These are phyloP conservation scores for Trichophyton schoenleinii DNA, from an alignment of 2,329 filamentous ascomycete species.

Conservation along the genomic window DNA sequence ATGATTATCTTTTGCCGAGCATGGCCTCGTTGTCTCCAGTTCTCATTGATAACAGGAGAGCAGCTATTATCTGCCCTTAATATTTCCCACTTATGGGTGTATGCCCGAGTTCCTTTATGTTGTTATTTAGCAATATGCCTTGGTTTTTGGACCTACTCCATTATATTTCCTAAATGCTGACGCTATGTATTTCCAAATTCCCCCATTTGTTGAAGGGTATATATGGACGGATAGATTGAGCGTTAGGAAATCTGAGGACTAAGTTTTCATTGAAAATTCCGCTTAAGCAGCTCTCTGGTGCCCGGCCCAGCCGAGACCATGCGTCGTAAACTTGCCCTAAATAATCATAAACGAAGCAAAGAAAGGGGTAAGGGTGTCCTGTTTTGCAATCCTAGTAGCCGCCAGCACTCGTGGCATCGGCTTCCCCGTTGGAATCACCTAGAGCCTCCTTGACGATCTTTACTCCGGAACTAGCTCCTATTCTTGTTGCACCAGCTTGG, in stretches of 20 bases:
- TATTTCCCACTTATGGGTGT: not conserved
- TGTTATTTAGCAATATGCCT: not conserved
- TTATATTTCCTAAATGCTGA: not conserved
- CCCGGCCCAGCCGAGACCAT: not conserved
- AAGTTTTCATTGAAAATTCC: not conserved
- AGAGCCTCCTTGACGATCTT: conserved; percentile 39
- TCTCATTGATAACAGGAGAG: too few relatives aligned
- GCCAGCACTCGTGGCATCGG: conserved; percentile 6
- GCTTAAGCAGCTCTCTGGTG: not conserved
- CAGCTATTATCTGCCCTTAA: too few relatives aligned
- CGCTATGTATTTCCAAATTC: not conserved
- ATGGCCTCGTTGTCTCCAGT: too few relatives aligned
- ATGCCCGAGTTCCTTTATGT: too few relatives aligned
- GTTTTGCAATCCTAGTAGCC: not conserved
- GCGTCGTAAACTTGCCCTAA: not conserved
- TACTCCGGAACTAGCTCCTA: conserved; percentile 46
- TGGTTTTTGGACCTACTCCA: not conserved
- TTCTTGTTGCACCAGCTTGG: conserved; percentile 42
- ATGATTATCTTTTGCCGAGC: too few relatives aligned
- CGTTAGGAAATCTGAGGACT: not conserved
- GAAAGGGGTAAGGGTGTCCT: not conserved
- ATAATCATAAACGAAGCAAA: not conserved
- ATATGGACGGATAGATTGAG: not conserved
- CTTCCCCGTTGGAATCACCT: conserved; percentile 12
- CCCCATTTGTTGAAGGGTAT: not conserved